phyloP scores from a whole-genome alignment of 768 basidiomycete species.

The Amanita inopinata region DNA sequence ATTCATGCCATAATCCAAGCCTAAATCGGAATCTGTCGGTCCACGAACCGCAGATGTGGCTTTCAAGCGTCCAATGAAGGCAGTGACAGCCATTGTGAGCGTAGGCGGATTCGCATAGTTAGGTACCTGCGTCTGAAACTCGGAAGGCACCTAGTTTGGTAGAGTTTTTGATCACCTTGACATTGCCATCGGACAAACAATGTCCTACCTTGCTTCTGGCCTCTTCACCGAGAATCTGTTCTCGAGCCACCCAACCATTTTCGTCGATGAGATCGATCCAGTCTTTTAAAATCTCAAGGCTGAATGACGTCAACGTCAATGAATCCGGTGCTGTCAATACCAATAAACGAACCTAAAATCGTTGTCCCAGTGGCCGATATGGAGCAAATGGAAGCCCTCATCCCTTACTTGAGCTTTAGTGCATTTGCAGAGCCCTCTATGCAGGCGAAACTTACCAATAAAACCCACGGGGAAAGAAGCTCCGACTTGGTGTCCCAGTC shows the following conservation, averaged over 20 bases:
- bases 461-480: slow-evolving; percentile 96
- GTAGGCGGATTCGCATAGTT: slow-evolving; percentile 94
- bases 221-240: slow-evolving; percentile 95
- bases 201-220: slow-evolving; percentile 76
- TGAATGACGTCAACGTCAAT: slow-evolving; percentile 17
- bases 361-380: slow-evolving; percentile 90
- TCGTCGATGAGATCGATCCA: slow-evolving; percentile 91
- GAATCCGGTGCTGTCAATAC: too few species aligned
- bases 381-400: slow-evolving; percentile 90
- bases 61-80: slow-evolving; percentile 73
- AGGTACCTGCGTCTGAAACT: slow-evolving; percentile 92
- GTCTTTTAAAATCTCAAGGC: slow-evolving; percentile 79
- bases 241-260: slow-evolving; percentile 91
- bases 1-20: slow-evolving; percentile 49
- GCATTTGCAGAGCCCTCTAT: slow-evolving; percentile 7
- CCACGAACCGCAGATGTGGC: slow-evolving; percentile 25
- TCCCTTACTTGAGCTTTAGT: slow-evolving; percentile 48
- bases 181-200: neutral
- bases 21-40: slow-evolving; percentile 52
- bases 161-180: neutral
- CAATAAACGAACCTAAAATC: slow-evolving; percentile 42
- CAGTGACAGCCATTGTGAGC: slow-evolving; percentile 85
- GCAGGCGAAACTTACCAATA: slow-evolving; percentile 59
- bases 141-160: slow-evolving; percentile 56
- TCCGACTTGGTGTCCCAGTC: slow-evolving; percentile 90